Base-by-base conservation (phyloP, 441 rosid species). In the Syzygium malaccense region DNA sequence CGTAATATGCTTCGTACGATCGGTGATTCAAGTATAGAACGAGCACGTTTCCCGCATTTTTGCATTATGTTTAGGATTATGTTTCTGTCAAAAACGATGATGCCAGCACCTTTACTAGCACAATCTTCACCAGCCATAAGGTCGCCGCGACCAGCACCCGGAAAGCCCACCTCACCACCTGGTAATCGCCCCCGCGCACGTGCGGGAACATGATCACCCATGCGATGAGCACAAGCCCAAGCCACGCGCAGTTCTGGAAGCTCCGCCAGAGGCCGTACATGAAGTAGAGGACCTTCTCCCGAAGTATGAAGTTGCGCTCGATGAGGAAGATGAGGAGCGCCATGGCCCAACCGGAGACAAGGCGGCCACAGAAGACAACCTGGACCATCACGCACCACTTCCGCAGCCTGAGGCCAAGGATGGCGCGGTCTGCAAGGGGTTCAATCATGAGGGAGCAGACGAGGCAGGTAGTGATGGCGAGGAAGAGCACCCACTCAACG, bases 291-390 rank as follows among this genome's bases (percentile, higher is more conserved):
- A 88, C 87, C 55, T 88, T 88, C 87, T 88, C 87, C 17, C 80
- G 32, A 14, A 88, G 89, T 85, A 88, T 88, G 84, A 88, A 88
- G 66, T 88, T 88, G 75, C 55, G 54, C 89, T 88, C 89, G 5
- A 88, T 88, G 60, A 88, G 19, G 48, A 88, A 56, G 53, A 88
- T 86, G 20, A 55, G 78, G 8, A 88, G 7, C 8, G 53, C 85
- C 41, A 88, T 86, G 25, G 71, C 32, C 88, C 90, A 88, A 4
- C 88, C 86, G 1, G 90, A 86, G 48, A 75, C 86, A 17, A 88
- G 85, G 32, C 75, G 86, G 37, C 88, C 90, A 8, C 86, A 88
- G 88, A 88, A 75, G n/a, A 58, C 2, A 0, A 88, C 88, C 85
- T 55, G 28, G 15, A 71, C 51, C 85, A 88, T 71, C 86, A 88